Conservation (phyloP, 208 protist species). For the Leishmania turanica region DNA sequence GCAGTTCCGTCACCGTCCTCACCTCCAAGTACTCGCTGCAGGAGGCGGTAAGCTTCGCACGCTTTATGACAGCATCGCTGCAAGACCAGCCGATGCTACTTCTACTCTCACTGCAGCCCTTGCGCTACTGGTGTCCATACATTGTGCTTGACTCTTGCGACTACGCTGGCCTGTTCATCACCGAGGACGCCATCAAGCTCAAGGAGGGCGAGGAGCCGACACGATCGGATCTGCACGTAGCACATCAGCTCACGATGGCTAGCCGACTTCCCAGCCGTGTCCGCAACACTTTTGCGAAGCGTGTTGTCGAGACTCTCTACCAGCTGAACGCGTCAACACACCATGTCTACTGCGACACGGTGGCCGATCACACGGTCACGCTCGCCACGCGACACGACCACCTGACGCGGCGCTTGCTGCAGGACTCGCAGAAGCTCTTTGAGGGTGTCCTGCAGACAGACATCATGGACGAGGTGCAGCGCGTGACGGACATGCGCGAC, state of each 20-base stretch:
- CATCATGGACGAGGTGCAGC: constrained; percentile 84
- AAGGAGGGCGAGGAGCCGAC: constrained; percentile 30
- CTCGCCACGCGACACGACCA: constrained; percentile 74
- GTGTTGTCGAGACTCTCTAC: constrained; percentile 30
- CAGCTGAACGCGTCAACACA: constrained; percentile 22
- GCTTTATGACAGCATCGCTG: constrained; percentile 74
- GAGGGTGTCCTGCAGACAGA: constrained; percentile 65
- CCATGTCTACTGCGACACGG: constrained; percentile 44
- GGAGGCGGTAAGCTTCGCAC: constrained; percentile 78
- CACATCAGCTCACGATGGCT: constrained; percentile 52
- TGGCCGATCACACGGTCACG: constrained; percentile 60
- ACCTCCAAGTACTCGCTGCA: constrained; percentile 81
- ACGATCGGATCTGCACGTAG: constrained; percentile 32
- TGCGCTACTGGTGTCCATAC: constrained; percentile 83
- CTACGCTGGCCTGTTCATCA: constrained; percentile 67
- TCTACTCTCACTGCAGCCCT: constrained; percentile 75
- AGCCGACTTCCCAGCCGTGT: constrained; percentile 53
- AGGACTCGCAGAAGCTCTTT: constrained; percentile 41
- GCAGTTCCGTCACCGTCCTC: constrained; percentile 69
- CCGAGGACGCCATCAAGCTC: constrained; percentile 36
- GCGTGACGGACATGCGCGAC: constrained; percentile 55
- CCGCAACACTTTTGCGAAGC: constrained; percentile 33
- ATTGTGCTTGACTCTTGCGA: constrained; percentile 71
- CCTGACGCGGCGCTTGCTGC: constrained; percentile 38
- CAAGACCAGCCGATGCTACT: constrained; percentile 91